Base-by-base conservation (phyloP, 441 rosid species). In the Hura crepitans region DNA sequence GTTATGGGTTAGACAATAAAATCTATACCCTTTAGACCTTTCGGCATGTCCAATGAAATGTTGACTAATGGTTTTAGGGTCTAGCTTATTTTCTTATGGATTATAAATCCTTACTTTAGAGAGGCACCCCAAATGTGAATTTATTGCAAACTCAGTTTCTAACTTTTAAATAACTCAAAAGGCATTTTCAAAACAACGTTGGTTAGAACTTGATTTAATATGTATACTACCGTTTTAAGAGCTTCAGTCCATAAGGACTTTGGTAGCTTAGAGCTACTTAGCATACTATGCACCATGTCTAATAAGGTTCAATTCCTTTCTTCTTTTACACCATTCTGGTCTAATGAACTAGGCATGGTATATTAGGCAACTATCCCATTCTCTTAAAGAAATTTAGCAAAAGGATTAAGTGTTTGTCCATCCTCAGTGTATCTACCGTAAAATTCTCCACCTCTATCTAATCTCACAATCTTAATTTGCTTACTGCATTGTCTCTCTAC, bases 161-260 rank as follows among this genome's bases (percentile, higher is more conserved):
- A 72, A 53, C 56, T 31, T 72, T 65, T 65, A 1, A 12, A 71
- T 62, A 71, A 62, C 5, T 62, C 43, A 62, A 71, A 71, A n/a
- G 60, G 43, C 15, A 8, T 71, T 17, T 51, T 62, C 35, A 12
- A 13, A 11, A 71, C 35, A 25, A 6, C 17, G 42, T 62, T 71
- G 39, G 20, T 23, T 51, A 14, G 43, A 72, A 64, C 55, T 11
- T 14, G 46, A 8, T 46, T 65, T 65, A 65, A 46, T 46, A 63
- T 63, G 18, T 42, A 63, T 12, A 42, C 0, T 39, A 2, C 6
- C 23, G 0, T 71, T 2, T 71, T 62, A 33, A 71, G 9, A 10
- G 69, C 35, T 62, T 50, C 25, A 20, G 14, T 62, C 62, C 28
- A 62, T 1, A 62, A 71, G 2, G 1, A 61, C 9, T 22, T 60